Base-by-base conservation (phyloP, 768 basidiomycete species). In the Suillus variegatus region DNA sequence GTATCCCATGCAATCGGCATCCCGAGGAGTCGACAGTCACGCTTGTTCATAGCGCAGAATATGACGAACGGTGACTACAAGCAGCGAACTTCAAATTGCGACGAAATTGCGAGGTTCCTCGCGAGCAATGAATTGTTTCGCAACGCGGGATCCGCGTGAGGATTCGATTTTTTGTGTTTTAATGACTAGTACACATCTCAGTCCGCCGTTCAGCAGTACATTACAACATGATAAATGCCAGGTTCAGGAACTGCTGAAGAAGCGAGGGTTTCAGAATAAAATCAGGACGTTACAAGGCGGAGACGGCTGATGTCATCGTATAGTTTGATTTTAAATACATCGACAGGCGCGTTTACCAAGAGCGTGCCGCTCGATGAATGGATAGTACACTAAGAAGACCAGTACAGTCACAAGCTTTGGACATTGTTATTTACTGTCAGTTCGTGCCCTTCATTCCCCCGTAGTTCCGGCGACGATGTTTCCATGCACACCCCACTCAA, bases 281-380 rank as follows among this genome's bases (percentile, higher is more conserved):
- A 32, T 44, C 18, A 32, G 32, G 32, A 32, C 0, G 32, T 32
- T 32, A 32, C 32, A 32, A 32, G 32, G 7, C 18, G 6, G 7
- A 16, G 8, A 52, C 4, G 1, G 28, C 4, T 5, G 32, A 28
- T 10, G 2, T 10, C 1, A 52, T 0, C 3, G 2, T 52, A 7
- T 28, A 52, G 9, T 52, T 9, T 9, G 0, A 2, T 12, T 35
- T 32, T 1, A 6, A 10, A 0, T 20, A 3, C 32, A 6, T 32
- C 6, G 0, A 13, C 2, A 41, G 18, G 82, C 82, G 0, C 32
- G 28, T 28, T 28, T 4, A 4, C 3, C 4, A 28, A 32, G 32
- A 32, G 32, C 32, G 32, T 1, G 82, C 80, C 83, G 84, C 83
- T 83, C 82, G 83, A 32, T 32, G 32, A 32, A 32, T 7, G 32